Conservation (phyloP, 768 basidiomycete species). For the Lactarius pseudohatsudake region DNA sequence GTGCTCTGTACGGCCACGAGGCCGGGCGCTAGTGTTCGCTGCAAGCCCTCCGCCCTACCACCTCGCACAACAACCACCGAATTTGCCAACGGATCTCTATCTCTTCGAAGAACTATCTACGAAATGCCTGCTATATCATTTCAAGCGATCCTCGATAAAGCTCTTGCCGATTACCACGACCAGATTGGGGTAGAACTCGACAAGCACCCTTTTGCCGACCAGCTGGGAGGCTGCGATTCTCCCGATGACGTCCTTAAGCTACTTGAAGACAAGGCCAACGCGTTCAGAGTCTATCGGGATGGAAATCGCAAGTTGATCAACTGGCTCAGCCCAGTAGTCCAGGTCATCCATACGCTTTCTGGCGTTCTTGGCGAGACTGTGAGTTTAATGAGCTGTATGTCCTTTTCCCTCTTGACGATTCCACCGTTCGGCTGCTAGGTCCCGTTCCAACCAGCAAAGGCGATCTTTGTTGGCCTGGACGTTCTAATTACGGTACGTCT, state of each 20-base stretch:
- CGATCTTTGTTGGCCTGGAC: neutral
- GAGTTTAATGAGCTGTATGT: neutral
- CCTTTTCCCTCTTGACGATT: no score
- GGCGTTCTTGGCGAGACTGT: neutral
- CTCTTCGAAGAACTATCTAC: neutral
- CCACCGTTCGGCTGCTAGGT: neutral
- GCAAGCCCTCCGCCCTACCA: neutral
- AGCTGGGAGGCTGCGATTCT: neutral
- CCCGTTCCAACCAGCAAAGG: neutral
- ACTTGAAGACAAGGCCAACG: neutral
- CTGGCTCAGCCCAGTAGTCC: neutral
- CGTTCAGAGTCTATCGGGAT: neutral
- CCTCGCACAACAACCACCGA: neutral
- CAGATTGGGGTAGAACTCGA: slow-evolving; percentile 3
- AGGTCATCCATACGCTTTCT: neutral
- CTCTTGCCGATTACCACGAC: neutral
- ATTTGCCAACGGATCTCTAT: neutral
- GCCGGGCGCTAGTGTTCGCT: neutral
- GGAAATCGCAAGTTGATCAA: neutral
- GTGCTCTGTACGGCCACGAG: neutral
- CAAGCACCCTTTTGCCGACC: neutral
- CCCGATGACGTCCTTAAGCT: neutral
- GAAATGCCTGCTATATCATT: neutral
- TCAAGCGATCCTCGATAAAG: slow-evolving; percentile 1
- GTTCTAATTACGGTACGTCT: neutral